A percentile compares a stretch with the other conserved stretches of the same genome.
phyloP scores from a whole-genome alignment of 345 rosid genomes.

The thale cress (Arabidopsis thaliana) region TAIR10.1 NC_003076.8:2413501-2414000 shows the following conservation, averaged over 20 bases:
- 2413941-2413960: conserved; percentile 2
- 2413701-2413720: conserved; percentile 2
- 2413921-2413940: conserved; percentile 94
- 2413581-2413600: conserved; percentile 83
- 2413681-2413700: conserved; percentile 19
- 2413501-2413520: background rate
- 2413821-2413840: conserved; percentile 78
- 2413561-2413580: conserved; percentile 93
- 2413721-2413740: conserved; percentile 1
- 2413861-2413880: conserved; percentile 65
- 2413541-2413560: conserved; percentile 90
- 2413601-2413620: conserved; percentile 99
- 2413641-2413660: conserved; percentile 83
- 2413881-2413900: conserved; percentile 69
- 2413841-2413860: conserved; percentile 73
- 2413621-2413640: conserved; percentile 73
- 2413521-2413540: conserved; percentile 52
- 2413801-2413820: conserved; percentile 86
- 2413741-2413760: background rate
- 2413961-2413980: background rate
- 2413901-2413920: conserved; percentile 87
- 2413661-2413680: conserved; percentile 83
- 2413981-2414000: conserved; percentile 1
- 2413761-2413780: conserved; percentile 56
- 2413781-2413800: conserved; percentile 95